Conservation (phyloP, 2,329 filamentous ascomycete species). For the Apiospora aurea region DNA sequence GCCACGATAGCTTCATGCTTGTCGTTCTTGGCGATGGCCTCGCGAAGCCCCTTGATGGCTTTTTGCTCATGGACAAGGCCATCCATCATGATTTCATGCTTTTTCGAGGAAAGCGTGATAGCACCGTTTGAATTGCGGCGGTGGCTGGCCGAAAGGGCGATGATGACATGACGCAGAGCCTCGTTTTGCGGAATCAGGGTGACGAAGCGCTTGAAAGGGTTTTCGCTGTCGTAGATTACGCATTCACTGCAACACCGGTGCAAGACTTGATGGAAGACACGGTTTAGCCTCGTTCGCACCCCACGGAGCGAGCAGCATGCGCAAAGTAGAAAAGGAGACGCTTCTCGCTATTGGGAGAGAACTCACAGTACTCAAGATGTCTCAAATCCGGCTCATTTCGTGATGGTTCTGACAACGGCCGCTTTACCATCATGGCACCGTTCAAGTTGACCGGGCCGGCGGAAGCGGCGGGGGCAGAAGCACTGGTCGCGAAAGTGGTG, state of each 20-base stretch:
- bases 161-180: slow-evolving; percentile 13
- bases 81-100: slow-evolving; percentile 12
- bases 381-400: slow-evolving; percentile 8
- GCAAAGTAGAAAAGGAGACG: neutral
- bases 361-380: slow-evolving; percentile 23
- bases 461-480: neutral
- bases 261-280: neutral
- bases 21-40: slow-evolving; percentile 22
- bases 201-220: slow-evolving; percentile 24
- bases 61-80: slow-evolving; percentile 26
- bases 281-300: slow-evolving; percentile 4
- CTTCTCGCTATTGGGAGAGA: neutral
- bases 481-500: slow-evolving; percentile 21
- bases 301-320: neutral
- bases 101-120: neutral
- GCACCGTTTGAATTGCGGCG: slow-evolving; percentile 12
- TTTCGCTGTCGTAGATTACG: slow-evolving; percentile 23
- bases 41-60: slow-evolving; percentile 24
- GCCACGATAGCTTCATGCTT: slow-evolving; percentile 26
- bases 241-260: slow-evolving; percentile 23
- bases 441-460: neutral
- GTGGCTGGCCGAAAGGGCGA: slow-evolving; percentile 18
- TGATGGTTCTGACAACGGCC: neutral
- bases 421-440: neutral
- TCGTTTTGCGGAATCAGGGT: slow-evolving; percentile 20